These are phyloP conservation scores for Zygotorulaspora chibaensis DNA, from an alignment of 805 yeast species.

Conservation along the genomic window DNA sequence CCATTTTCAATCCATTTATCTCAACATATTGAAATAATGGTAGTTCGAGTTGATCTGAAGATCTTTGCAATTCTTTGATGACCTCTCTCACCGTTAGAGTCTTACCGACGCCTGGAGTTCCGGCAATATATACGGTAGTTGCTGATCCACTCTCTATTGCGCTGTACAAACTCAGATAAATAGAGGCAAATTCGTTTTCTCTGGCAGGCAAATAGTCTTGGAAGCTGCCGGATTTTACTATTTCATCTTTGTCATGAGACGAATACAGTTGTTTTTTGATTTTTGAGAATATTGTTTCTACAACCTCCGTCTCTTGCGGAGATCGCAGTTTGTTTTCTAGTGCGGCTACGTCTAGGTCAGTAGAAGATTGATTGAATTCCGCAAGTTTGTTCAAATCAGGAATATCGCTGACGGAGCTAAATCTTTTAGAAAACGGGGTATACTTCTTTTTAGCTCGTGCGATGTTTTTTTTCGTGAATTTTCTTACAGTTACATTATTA, in stretches of 20 bases:
- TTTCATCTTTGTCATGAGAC: constrained; percentile 41
- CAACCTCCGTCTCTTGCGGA: constrained; percentile 36
- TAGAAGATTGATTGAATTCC: constrained; percentile 24
- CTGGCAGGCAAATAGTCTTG: constrained; percentile 72
- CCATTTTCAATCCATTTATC: constrained; percentile 83
- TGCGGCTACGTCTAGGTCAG: constrained; percentile 22
- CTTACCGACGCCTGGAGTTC: constrained; percentile 98
- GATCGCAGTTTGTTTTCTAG: constrained; percentile 36
- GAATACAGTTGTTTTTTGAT: constrained; percentile 37
- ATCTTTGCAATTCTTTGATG: constrained; percentile 55
- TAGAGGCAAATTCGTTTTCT: constrained; percentile 70
- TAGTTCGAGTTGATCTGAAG: constrained; percentile 38
- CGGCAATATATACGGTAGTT: constrained; percentile 83
- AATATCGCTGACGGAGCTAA: constrained; percentile 25
- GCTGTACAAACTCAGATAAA: constrained; percentile 64
- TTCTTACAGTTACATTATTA: constrained; percentile 21
- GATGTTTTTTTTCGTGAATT: constrained; percentile 33
- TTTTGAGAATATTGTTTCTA: constrained; percentile 34
- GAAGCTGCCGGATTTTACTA: constrained; percentile 36
- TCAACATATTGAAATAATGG: constrained; percentile 69
- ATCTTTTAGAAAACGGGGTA: constrained; percentile 29
- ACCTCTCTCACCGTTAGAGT: constrained; percentile 91
- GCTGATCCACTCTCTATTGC: constrained; percentile 72
- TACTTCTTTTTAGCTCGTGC: constrained; percentile 31
- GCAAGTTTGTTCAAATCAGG: constrained; percentile 31